Evolutionary conservation across 2,329 filamentous ascomycete species (phyloP), one percentile per base, ranked within the genome.

Genomic region (Thielaviopsis punctulata): DNA sequence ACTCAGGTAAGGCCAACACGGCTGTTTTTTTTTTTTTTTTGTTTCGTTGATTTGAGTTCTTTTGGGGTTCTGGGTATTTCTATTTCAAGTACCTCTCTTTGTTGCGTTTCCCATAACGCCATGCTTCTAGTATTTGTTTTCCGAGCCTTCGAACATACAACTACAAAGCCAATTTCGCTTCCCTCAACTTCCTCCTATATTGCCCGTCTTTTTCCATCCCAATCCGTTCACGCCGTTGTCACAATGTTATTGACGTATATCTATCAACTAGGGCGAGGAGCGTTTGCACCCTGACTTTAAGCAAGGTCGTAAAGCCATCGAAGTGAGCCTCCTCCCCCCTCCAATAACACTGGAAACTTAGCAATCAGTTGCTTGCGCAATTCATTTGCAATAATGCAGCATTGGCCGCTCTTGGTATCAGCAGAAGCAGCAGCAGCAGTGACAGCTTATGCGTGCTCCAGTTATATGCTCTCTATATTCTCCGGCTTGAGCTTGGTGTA

Each of bases 281-380:
- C 86, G 90, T 75, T 75, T 95, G 70, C 90, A 95, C 82, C 87
- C 89, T 73, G 86, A 93, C 67, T 93, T 95, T 71, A 89, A 90
- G 69, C 93, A 89, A 70, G 84, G 84, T 65, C 88, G 88, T 56
- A 95, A 93, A 76, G 85, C 84, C 72, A 88, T 88, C 75, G 90
- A 96, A 89, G 92, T 96, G 87, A 85, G 77, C 49, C 27, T 48
- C 49, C 50, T 52, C 41, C 48, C 46, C n/a, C 41, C 46, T 36
- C 21, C 41, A 25, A 22, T 45, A 45, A 22, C 19, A n/a, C 19
- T 45, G 6, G n/a, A 13, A 21, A 45, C 2, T 21, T n/a, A 25
- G 23, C 8, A 7, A 13, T 7, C 21, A 12, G 21, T 10, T 8
- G 21, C 9, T 3, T n/a, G n/a, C n/a, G n/a, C n/a, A n/a, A n/a